Conservation (phyloP, 768 basidiomycete species). For the Tremella yokohamensis region DNA sequence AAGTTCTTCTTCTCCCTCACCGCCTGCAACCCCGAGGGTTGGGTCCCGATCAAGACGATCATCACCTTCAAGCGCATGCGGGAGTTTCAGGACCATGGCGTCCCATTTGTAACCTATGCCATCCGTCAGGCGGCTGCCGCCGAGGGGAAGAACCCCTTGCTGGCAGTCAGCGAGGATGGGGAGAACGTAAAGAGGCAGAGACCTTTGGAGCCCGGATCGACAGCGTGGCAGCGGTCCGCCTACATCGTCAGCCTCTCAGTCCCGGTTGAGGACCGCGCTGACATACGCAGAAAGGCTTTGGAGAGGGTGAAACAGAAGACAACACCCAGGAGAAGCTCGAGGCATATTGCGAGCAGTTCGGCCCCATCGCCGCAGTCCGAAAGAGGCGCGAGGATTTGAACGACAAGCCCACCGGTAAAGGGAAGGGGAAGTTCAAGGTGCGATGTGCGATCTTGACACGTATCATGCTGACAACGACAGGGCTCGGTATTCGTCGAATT, state of each 20-base stretch:
- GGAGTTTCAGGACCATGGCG: constrained; percentile 61
- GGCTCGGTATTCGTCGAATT: constrained; percentile 93
- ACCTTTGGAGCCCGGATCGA: constrained; percentile 64
- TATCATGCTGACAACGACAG: constrained; percentile 54
- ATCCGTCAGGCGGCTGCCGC: constrained; percentile 53
- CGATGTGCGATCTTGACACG: constrained; percentile 29
- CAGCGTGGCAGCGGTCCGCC: constrained; percentile 72
- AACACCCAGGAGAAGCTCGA: constrained; percentile 72
- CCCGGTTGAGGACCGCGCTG: constrained; percentile 1
- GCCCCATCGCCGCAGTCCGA: constrained; percentile 72
- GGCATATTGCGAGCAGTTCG: constrained; percentile 73
- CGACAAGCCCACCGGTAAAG: constrained; percentile 31
- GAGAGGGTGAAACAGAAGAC: constrained; percentile 59
- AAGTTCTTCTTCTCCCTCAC: constrained; percentile 96
- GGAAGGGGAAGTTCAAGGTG: constrained; percentile 78
- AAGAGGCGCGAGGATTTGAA: constrained; percentile 76
- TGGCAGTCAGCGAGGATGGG: constrained; percentile 72
- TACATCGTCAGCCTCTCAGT: constrained; percentile 69
- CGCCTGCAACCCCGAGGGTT: constrained; percentile 70
- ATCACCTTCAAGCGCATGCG: constrained; percentile 94
- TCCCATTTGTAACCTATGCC: constrained; percentile 68
- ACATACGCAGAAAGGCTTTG: constrained; percentile 79
- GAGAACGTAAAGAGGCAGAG: constrained; percentile 69
- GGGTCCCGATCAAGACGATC: constrained; percentile 82
- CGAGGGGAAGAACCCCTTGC: constrained; percentile 52